Evolutionary conservation across 805 yeast species (phyloP).

Genomic region (Pichia cabralensis): DNA sequence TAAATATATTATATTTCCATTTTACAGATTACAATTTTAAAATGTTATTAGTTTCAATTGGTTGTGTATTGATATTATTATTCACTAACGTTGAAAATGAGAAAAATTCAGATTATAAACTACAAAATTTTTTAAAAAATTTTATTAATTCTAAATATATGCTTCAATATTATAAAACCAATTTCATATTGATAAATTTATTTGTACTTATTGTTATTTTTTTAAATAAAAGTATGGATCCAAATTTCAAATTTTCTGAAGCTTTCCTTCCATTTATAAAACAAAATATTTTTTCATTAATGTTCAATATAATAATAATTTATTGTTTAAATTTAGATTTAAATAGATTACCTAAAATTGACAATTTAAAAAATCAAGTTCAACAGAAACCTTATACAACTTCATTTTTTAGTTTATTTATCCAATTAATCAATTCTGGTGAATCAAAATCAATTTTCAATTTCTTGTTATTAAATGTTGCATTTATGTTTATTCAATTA

Average conservation of each 20-base stretch:
- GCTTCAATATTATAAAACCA: conserved; percentile 16
- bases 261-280: conserved; percentile 5
- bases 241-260: conserved; percentile 4
- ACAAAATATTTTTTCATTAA: conserved; percentile 7
- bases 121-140: conserved; percentile 6
- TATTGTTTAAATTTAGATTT: conserved; percentile 10
- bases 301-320: conserved; percentile 10
- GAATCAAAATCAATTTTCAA: conserved; percentile 87
- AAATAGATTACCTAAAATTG: no score
- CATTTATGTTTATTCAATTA: conserved; percentile 91
- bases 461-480: conserved; percentile 72
- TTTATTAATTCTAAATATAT: conserved; percentile 19
- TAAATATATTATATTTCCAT: conserved; percentile 7
- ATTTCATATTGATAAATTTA: conserved; percentile 15
- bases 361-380: no score
- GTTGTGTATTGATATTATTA: conserved; percentile 21
- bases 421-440: conserved; percentile 34
- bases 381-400: no score
- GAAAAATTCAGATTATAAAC: conserved; percentile 4
- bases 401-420: conserved; percentile 17
- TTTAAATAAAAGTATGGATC: conserved; percentile 7
- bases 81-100: conserved; percentile 22
- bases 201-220: conserved; percentile 8
- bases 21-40: conserved; percentile 18
- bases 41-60: conserved; percentile 23